Base-by-base conservation (phyloP, 176 grass and related monocot species). In the Hyparrhenia diplandra region DNA sequence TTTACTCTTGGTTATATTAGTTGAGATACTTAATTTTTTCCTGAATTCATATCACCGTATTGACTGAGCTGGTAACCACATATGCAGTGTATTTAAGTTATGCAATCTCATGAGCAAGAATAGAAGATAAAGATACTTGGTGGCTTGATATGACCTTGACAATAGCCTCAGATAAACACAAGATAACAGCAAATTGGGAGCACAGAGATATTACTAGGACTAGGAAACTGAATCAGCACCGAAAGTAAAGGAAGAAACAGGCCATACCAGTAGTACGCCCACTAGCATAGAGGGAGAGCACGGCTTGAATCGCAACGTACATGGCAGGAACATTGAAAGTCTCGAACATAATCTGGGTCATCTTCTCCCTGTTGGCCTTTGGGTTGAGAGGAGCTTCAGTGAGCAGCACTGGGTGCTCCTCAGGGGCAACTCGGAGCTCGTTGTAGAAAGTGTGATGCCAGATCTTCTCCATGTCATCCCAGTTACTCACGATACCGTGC, bases 401-500 rank as follows among this genome's bases (percentile, higher is more conserved):
- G 37, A 96, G 93, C 55, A 96, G 21, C 23, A 95, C 88, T 13
- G 90, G 93, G 85, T 96, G 93, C 90, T 96, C 90, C 79, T 96
- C 90, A 42, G 93, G 88, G 2, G n/a, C n/a, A n/a, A n/a, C n/a
- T n/a, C n/a, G n/a, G n/a, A n/a, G n/a, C n/a, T n/a, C 93, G 5
- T 95, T 95, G 89, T 86, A 87, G 29, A 95, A 95, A 6, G 93
- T 95, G 82, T 95, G 90, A 85, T 85, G 82, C 93, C 93, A 96
- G 18, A 96, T 96, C 35, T 96, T 92, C 83, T 96, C 90, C 93
- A 96, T 96, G 71, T 92, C 90, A 24, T 96, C 93, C 93, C 93
- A 96, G 71, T 96, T 92, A 80, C 71, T 92, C 1, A 96, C 90
- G 23, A 96, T 90, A 39, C 90, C 93, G 12, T 96, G 87, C 88